These are phyloP conservation scores for Cladophialophora immunda DNA, from an alignment of 2,329 filamentous ascomycete genomes.

Conservation along the genomic window DNA sequence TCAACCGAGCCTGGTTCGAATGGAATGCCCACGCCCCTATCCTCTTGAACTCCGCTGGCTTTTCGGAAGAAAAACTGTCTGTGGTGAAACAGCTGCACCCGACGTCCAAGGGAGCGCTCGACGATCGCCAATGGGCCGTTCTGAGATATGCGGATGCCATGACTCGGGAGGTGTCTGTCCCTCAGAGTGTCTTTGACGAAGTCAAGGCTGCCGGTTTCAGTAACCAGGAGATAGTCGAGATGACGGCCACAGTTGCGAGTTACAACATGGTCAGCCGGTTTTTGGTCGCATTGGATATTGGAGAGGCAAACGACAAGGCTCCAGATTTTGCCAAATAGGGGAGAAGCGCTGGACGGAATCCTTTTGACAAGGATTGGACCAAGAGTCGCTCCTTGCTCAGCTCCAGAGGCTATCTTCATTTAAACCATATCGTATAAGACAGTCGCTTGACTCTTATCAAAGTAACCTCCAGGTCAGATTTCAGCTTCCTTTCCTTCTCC, in stretches of 20 bases:
- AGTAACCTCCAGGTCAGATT: background rate
- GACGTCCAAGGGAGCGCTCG: slow-evolving; percentile 49
- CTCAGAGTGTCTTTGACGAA: slow-evolving; percentile 71
- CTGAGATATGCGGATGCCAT: slow-evolving; percentile 82
- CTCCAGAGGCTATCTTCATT: background rate
- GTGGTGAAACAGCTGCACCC: slow-evolving; percentile 56
- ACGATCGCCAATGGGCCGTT: slow-evolving; percentile 67
- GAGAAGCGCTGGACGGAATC: background rate
- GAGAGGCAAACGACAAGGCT: slow-evolving; percentile 51
- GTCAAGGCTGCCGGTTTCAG: slow-evolving; percentile 66
- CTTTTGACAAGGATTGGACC: background rate
- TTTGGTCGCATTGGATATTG: slow-evolving; percentile 79
- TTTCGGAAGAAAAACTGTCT: slow-evolving; percentile 58
- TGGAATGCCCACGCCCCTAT: slow-evolving; percentile 82
- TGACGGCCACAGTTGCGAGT: slow-evolving; percentile 83
- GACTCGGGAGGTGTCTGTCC: slow-evolving; percentile 76
- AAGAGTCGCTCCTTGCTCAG: background rate
- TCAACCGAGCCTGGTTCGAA: slow-evolving; percentile 86
- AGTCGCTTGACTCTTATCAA: background rate
- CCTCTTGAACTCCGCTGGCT: slow-evolving; percentile 67
- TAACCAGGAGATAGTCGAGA: slow-evolving; percentile 80
- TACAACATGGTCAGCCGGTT: slow-evolving; percentile 92
- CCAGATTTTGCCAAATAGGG: slow-evolving; percentile 33
- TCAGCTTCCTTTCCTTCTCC: background rate
- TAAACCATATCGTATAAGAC: background rate